phyloP scores from a whole-genome alignment of 129 eudicot genomes.

The sunflower (Helianthus annuus) region HanXRQr2.0-SUNRISE NC_035447.2:172024173-172024672 shows the following conservation, averaged over 20 bases:
- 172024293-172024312: no score
- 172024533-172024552: conserved; percentile 71
- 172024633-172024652: conserved; percentile 75
- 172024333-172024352: no score
- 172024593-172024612: conserved; percentile 74
- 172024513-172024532: conserved; percentile 62
- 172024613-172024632: conserved; percentile 63
- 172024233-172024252: no score
- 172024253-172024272: no score
- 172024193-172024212: no score
- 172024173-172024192: no score
- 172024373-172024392: conserved; percentile 25
- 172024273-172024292: no score
- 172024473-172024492: conserved; percentile 83
- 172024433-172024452: conserved; percentile 23
- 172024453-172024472: conserved; percentile 56
- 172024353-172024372: no score
- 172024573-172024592: conserved; percentile 41
- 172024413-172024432: conserved; percentile 26
- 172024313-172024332: no score
- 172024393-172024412: conserved; percentile 16
- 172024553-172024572: conserved; percentile 54
- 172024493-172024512: conserved; percentile 28
- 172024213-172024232: no score
- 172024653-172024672: conserved; percentile 62